These are phyloP conservation scores for Calcarisporium arbuscula DNA, from an alignment of 2,329 filamentous ascomycete species.

Conservation along the genomic window DNA sequence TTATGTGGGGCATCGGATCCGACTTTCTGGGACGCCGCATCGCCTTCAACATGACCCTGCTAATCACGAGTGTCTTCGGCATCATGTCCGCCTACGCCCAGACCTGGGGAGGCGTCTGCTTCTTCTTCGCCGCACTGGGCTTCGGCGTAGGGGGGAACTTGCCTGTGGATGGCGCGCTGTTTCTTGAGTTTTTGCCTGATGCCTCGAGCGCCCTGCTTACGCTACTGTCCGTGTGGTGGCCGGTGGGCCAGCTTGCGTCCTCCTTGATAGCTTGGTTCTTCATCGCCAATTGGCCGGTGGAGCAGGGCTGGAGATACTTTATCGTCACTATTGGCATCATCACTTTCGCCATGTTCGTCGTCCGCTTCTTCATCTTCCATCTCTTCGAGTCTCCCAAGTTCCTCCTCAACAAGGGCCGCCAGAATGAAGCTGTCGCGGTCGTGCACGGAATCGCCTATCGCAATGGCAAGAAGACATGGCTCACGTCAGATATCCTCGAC, in stretches of 20 bases:
- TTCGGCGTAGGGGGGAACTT: constrained; percentile 70
- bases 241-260: constrained; percentile 69
- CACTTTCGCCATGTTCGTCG: constrained; percentile 71
- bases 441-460: constrained; percentile 71
- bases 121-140: constrained; percentile 55
- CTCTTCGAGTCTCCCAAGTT: constrained; percentile 84
- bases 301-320: constrained; percentile 73
- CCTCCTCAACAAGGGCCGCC: constrained; percentile 67
- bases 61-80: constrained; percentile 70
- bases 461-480: constrained; percentile 65
- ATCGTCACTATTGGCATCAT: constrained; percentile 63
- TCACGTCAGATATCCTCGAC: constrained; percentile 64
- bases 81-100: constrained; percentile 61
- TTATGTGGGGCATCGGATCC: constrained; percentile 73
- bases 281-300: constrained; percentile 60
- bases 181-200: constrained; percentile 76
- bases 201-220: constrained; percentile 69
- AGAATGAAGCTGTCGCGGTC: constrained; percentile 72
- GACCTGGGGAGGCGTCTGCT: constrained; percentile 60
- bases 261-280: constrained; percentile 70
- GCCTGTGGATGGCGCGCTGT: constrained; percentile 72
- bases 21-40: constrained; percentile 73
- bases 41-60: constrained; percentile 75
- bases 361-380: constrained; percentile 74
- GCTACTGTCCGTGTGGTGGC: constrained; percentile 82